Conservation (phyloP, 2,329 filamentous ascomycete genomes). For the Metarhizium humberi region DNA sequence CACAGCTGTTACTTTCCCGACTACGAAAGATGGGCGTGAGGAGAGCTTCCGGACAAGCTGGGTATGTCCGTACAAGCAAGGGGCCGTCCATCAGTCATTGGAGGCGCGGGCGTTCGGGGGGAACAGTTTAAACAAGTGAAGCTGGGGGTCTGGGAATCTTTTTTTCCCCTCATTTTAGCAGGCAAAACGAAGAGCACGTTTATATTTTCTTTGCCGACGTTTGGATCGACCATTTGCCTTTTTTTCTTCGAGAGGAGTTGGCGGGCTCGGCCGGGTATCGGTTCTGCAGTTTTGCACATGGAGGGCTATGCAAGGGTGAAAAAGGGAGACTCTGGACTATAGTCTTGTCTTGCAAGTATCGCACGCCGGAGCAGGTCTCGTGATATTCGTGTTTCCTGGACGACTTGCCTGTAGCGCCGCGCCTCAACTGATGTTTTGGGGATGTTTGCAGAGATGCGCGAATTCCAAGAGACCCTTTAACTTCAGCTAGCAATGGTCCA, state of each 20-base stretch:
- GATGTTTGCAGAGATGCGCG: neutral
- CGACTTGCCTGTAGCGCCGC: neutral
- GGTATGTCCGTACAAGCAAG: neutral
- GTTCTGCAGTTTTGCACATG: too few species aligned
- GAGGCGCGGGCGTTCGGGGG: neutral
- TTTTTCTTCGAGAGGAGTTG: neutral
- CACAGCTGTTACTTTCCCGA: conserved; percentile 49
- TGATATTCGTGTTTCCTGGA: neutral
- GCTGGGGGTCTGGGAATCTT: neutral
- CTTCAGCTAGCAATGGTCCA: too few species aligned
- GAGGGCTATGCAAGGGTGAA: neutral
- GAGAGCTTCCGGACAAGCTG: neutral
- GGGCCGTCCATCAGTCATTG: neutral
- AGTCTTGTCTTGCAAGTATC: neutral
- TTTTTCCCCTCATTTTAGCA: too few species aligned
- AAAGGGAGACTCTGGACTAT: neutral
- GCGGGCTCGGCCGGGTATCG: neutral
- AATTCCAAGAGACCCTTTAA: too few species aligned
- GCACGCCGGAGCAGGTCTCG: neutral
- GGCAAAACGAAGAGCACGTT: neutral
- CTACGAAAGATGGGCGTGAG: conserved; percentile 32
- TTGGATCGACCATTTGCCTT: neutral
- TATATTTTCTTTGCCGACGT: neutral
- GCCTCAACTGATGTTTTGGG: neutral
- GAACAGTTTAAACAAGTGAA: neutral